A percentile compares a stretch with the other conserved stretches of the same genome.
Conservation (phyloP, 306 rosid species). For the Senna tora region DNA sequence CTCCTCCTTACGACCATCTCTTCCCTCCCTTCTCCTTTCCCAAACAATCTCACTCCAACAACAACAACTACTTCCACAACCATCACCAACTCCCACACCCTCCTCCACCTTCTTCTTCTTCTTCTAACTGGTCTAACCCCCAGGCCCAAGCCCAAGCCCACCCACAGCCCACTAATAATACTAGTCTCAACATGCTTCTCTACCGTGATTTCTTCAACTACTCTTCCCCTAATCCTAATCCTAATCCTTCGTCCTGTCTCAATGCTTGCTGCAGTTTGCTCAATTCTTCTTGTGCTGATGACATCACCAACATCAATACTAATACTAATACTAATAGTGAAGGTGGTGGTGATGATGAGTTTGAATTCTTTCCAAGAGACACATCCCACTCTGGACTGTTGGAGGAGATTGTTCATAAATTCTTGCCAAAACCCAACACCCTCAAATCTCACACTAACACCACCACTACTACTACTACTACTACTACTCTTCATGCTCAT, state of each 20-base stretch:
- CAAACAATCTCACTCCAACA: slow-evolving; percentile 36
- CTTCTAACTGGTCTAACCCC: slow-evolving; percentile 39
- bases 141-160: neutral
- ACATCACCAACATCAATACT: neutral
- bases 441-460: too few species aligned
- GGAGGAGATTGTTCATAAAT: slow-evolving; percentile 71
- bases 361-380: slow-evolving; percentile 56
- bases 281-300: slow-evolving; percentile 20
- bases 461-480: too few species aligned
- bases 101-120: too few species aligned
- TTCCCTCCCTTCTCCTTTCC: slow-evolving; percentile 45
- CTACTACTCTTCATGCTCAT: too few species aligned
- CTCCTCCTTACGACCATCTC: slow-evolving; percentile 32
- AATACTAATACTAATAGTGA: neutral
- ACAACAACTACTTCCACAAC: neutral
- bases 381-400: slow-evolving; percentile 71
- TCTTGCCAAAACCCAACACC: slow-evolving; percentile 50
- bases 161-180: slow-evolving; percentile 26
- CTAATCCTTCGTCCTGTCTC: too few species aligned
- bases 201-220: slow-evolving; percentile 48
- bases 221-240: slow-evolving; percentile 43
- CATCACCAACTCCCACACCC: too few species aligned
- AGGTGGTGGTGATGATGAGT: slow-evolving; percentile 15
- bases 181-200: slow-evolving; percentile 59
- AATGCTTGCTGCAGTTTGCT: slow-evolving; percentile 25